Conservation (phyloP, 2,329 filamentous ascomycete genomes). For the Lasiodiplodia gonubiensis region DNA sequence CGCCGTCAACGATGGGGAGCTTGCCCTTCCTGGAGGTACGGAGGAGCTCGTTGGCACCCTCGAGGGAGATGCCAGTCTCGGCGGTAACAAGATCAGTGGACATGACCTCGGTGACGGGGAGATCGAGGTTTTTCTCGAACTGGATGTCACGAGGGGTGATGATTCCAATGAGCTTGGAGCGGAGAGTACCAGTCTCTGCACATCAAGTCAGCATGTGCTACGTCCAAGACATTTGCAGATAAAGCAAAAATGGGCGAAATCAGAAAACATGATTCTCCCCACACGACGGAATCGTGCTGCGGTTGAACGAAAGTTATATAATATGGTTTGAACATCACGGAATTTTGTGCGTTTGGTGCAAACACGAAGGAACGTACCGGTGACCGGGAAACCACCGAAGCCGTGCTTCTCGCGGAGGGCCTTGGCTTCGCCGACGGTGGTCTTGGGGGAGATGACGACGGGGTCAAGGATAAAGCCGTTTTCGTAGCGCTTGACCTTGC, state of each 20-base stretch:
- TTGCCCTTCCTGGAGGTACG: slow-evolving; percentile 98
- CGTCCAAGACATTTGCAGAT: slow-evolving; percentile 38
- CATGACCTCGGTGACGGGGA: slow-evolving; percentile 88
- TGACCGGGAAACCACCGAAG: slow-evolving; percentile 97
- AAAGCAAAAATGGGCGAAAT: slow-evolving; percentile 45
- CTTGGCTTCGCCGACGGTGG: slow-evolving; percentile 89
- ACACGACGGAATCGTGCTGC: slow-evolving; percentile 83
- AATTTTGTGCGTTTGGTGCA: slow-evolving; percentile 37
- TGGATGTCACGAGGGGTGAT: slow-evolving; percentile 98
- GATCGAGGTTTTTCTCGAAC: slow-evolving; percentile 79
- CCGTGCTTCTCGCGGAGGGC: slow-evolving; percentile 97
- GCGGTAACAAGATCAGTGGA: slow-evolving; percentile 93
- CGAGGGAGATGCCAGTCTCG: slow-evolving; percentile 77
- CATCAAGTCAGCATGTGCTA: slow-evolving; percentile 4
- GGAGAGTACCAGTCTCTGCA: slow-evolving; percentile 86
- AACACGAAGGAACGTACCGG: slow-evolving; percentile 70
- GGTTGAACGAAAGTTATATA: slow-evolving; percentile 99
- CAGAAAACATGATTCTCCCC: slow-evolving; percentile 71
- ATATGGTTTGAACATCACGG: slow-evolving; percentile 76
- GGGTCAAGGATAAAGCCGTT: slow-evolving; percentile 99
- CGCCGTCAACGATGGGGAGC: slow-evolving; percentile 85
- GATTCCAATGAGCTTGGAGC: slow-evolving; percentile 95
- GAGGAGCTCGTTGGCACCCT: slow-evolving; percentile 91
- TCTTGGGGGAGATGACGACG: slow-evolving; percentile 84
- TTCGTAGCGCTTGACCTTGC: slow-evolving; percentile 98